Evolutionary conservation across 2,329 filamentous ascomycete genomes (phyloP).

Genomic region (Emericellopsis atlantica): DNA sequence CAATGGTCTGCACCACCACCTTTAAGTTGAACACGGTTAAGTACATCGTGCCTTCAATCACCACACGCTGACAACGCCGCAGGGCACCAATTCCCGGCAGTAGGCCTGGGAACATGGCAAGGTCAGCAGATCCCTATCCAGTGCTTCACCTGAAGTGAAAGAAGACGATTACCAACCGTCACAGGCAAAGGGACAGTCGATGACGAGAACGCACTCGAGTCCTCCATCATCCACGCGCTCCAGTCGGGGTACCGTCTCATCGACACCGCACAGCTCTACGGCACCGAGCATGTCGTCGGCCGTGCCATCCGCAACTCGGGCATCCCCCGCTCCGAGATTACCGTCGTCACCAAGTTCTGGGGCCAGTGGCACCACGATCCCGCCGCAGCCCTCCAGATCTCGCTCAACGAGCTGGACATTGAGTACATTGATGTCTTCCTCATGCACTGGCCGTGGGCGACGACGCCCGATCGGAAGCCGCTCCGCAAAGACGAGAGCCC

Average conservation of each 20-base stretch:
- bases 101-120: conserved; percentile 13
- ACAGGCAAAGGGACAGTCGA: conserved; percentile 5
- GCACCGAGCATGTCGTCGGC: conserved; percentile 15
- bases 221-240: conserved; percentile 13
- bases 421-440: conserved; percentile 19
- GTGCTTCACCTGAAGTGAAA: too few species aligned
- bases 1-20: conserved; percentile 1
- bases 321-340: conserved; percentile 18
- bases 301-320: conserved; percentile 16
- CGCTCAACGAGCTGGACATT: conserved; percentile 12
- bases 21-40: conserved; percentile 2
- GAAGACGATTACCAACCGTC: background rate
- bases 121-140: conserved; percentile 4
- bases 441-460: conserved; percentile 16
- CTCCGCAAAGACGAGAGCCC: conserved; percentile 11
- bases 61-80: background rate
- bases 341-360: conserved; percentile 18
- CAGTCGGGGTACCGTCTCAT: conserved; percentile 16
- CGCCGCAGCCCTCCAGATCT: conserved; percentile 12
- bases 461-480: conserved; percentile 9
- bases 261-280: conserved; percentile 15
- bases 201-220: conserved; percentile 9
- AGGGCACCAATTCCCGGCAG: conserved; percentile 6
- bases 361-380: conserved; percentile 15
- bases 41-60: background rate